Percentiles rank a stretch among this genome's conserved stretches.
Evolutionary conservation across 2,329 filamentous ascomycete genomes (phyloP).

Genomic region (Epichloe sp.): DNA sequence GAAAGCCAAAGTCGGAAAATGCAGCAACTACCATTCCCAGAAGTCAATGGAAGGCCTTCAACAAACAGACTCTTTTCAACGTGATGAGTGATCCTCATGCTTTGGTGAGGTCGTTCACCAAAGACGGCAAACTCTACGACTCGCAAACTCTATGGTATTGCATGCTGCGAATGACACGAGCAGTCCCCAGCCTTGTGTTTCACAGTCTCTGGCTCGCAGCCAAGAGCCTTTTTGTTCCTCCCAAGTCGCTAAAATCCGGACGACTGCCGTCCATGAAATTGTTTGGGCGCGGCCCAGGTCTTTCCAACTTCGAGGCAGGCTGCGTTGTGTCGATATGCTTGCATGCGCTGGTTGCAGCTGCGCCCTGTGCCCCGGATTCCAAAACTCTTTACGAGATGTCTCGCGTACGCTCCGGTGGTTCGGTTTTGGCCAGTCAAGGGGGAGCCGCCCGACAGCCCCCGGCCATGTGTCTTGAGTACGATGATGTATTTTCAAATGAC

Average conservation of each 20-base stretch:
- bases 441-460: slow-evolving; percentile 32
- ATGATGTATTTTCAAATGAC: slow-evolving; percentile 50
- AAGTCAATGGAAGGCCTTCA: slow-evolving; percentile 45
- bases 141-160: slow-evolving; percentile 51
- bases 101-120: slow-evolving; percentile 43
- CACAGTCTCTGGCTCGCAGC: slow-evolving; percentile 53
- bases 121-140: slow-evolving; percentile 39
- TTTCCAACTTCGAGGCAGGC: slow-evolving; percentile 36
- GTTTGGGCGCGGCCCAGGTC: slow-evolving; percentile 3
- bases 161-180: slow-evolving; percentile 45
- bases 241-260: slow-evolving; percentile 28
- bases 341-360: slow-evolving; percentile 47
- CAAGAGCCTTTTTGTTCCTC: slow-evolving; percentile 46
- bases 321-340: slow-evolving; percentile 46
- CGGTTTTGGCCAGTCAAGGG: slow-evolving; percentile 34
- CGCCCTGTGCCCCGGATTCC: slow-evolving; percentile 35
- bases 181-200: slow-evolving; percentile 44
- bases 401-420: slow-evolving; percentile 41
- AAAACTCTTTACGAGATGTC: slow-evolving; percentile 45
- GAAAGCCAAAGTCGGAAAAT: slow-evolving; percentile 1
- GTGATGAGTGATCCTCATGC: slow-evolving; percentile 45
- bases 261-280: slow-evolving; percentile 15
- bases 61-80: slow-evolving; percentile 51
- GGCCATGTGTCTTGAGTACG: slow-evolving; percentile 43
- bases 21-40: slow-evolving; percentile 6